Conservation (phyloP, 2,329 filamentous ascomycete genomes). For the Fusarium tjaetaba region DNA sequence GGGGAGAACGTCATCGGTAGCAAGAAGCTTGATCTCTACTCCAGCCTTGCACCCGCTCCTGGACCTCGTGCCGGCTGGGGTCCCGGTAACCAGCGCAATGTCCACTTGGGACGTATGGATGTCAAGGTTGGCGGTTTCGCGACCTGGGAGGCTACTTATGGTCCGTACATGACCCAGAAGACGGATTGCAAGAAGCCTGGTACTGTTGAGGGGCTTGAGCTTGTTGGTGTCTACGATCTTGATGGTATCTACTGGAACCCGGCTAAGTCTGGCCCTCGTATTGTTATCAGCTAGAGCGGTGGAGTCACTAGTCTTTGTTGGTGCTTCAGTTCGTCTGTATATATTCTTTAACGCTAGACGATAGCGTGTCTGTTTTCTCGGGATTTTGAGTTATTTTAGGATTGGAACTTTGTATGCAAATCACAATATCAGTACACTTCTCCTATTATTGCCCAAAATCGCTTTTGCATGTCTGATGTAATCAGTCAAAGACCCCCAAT, state of each 20-base stretch:
- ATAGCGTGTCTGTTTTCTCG: no score
- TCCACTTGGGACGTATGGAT: not conserved
- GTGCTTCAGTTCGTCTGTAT: not conserved
- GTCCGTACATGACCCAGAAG: not conserved
- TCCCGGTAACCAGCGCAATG: not conserved
- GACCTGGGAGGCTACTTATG: not conserved
- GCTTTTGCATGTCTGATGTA: rapidly evolving
- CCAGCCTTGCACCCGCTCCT: not conserved
- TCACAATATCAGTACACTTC: not conserved
- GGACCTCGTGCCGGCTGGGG: not conserved
- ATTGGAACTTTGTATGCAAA: not conserved
- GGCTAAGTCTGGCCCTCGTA: not conserved
- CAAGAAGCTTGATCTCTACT: constrained; percentile 4
- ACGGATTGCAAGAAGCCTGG: constrained; percentile 2
- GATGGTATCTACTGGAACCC: not conserved
- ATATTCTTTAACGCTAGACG: not conserved
- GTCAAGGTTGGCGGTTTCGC: not conserved
- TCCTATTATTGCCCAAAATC: not conserved
- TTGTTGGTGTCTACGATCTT: not conserved
- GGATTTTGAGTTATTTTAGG: not conserved
- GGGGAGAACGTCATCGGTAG: not conserved
- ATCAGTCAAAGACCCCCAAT: rapidly evolving
- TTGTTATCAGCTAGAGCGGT: not conserved
- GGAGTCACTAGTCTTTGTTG: not conserved
- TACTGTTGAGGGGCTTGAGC: constrained; percentile 1